A percentile compares a stretch with the other conserved stretches of the same genome.
Evolutionary conservation across 2,329 filamentous ascomycete species (phyloP).

Genomic region (Elsinoe ampelina): DNA sequence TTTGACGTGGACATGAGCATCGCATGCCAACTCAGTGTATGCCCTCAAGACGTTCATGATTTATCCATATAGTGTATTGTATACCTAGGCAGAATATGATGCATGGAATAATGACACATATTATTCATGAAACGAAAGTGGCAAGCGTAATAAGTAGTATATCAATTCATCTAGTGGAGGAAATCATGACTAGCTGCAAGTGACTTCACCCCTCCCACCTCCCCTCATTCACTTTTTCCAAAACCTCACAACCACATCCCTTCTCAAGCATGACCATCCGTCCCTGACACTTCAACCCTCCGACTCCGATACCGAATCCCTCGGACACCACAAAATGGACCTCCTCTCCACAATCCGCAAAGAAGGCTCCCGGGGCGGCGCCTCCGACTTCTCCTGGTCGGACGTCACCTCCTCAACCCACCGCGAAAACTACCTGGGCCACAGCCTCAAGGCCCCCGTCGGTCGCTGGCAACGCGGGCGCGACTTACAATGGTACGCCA

Average conservation of each 20-base stretch:
- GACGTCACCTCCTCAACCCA: constrained; percentile 80
- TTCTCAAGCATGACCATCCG: too few relatives aligned
- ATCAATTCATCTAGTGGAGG: too few relatives aligned
- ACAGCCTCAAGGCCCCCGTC: constrained; percentile 81
- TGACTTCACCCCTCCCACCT: not conserved
- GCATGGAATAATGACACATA: too few relatives aligned
- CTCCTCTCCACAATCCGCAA: constrained; percentile 88
- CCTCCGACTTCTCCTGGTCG: constrained; percentile 91
- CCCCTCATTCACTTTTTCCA: not conserved
- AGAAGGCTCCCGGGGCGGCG: constrained; percentile 76
- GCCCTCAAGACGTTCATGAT: too few relatives aligned
- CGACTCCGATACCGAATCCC: not conserved
- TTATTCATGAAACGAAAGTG: too few relatives aligned
- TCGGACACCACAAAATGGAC: constrained; percentile 59
- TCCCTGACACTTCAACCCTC: too few relatives aligned
- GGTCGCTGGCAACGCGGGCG: constrained; percentile 82
- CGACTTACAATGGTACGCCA: constrained; percentile 57
- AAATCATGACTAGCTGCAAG: not conserved
- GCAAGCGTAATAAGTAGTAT: too few relatives aligned
- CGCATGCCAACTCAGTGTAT: too few relatives aligned
- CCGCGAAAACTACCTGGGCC: constrained; percentile 83
- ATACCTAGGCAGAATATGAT: too few relatives aligned
- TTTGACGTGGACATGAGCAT: not conserved
- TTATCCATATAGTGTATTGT: too few relatives aligned
- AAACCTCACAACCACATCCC: not conserved